Evolutionary conservation across 1,284 basidiomycete species (phyloP), one percentile per base, ranked within the genome.

Genomic region (Hemileccinum hortonii): DNA sequence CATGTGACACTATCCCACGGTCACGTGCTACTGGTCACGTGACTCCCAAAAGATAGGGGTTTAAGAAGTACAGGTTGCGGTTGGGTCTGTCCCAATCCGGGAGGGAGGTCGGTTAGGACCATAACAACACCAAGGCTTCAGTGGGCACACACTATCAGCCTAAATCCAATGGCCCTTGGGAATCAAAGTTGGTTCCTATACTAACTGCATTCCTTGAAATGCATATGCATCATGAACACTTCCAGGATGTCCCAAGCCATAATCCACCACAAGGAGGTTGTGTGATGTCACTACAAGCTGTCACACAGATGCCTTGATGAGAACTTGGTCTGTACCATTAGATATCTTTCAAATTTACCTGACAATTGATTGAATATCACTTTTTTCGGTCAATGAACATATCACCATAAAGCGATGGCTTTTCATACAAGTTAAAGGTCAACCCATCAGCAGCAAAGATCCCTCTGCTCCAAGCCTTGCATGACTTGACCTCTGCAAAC

Each of bases 201-300:
- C 24, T 0, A 54, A 32, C 2, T 39, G 0, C 14, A 30, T 59
- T 22, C 11, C 18, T n/a, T 48, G 42, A 5, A 59, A 58, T 9
- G 19, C 19, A 32, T 58, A 42, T 2, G 29, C 37, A 16, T 58
- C 33, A 22, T 58, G 47, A 1, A 57, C 10, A 1, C 58, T 58
- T 1, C 40, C 40, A 1, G 29, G 57, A 7, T 59, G 47, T 0
- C 44, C 56, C 5, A 58, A 19, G 5, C 46, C n/a, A 30, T 56
- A 52, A 2, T 59, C 14, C 1, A 59, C 36, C 1, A 56, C 15
- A 0, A 35, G 11, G 0, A 59, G 2, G 19, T 59, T 58, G 12
- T 58, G 30, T 11, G 4, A 4, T 45, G 56, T 54, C 1, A 58
- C 7, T 2, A 38, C n/a, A 14, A 44, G 8, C 47, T 50, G 11